Evolutionary conservation across 371 early-diverging fungal species (phyloP).

Genomic region (Mucor piriformis): DNA sequence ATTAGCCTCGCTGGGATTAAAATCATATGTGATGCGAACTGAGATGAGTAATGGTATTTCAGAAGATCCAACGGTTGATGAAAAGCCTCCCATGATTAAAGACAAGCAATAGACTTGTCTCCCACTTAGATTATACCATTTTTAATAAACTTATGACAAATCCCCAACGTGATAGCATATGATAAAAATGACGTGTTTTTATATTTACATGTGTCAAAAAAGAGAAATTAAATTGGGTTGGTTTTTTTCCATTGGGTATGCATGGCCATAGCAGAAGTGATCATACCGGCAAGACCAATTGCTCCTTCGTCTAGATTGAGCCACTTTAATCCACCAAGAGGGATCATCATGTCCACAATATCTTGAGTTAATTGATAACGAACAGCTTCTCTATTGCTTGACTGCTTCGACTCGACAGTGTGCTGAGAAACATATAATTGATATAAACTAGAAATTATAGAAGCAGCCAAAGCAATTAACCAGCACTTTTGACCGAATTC

Average conservation of each 20-base stretch:
- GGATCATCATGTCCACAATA: constrained; percentile 61
- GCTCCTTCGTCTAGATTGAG: constrained; percentile 59
- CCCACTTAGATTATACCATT: not conserved
- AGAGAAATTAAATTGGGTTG: constrained; percentile 4
- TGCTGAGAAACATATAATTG: constrained; percentile 41
- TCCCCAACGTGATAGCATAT: not conserved
- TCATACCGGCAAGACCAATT: constrained; percentile 62
- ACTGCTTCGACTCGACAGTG: not conserved
- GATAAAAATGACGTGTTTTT: not conserved
- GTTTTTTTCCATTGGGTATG: constrained; percentile 48
- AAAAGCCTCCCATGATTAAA: not conserved
- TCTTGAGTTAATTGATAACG: constrained; percentile 61
- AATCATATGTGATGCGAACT: constrained; percentile 36
- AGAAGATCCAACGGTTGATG: not conserved
- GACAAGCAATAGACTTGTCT: not conserved
- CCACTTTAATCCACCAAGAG: constrained; percentile 56
- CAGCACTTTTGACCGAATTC: constrained; percentile 61
- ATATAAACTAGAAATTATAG: constrained; percentile 60
- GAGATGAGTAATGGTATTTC: constrained; percentile 2
- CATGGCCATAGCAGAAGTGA: constrained; percentile 54
- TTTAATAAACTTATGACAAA: not conserved
- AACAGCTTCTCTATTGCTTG: constrained; percentile 42
- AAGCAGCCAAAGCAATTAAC: constrained; percentile 63
- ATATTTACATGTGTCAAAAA: not conserved
- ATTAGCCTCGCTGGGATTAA: constrained; percentile 30